Base-by-base conservation (phyloP, 1,139 yeast species). In the Protomyces inouyei region DNA sequence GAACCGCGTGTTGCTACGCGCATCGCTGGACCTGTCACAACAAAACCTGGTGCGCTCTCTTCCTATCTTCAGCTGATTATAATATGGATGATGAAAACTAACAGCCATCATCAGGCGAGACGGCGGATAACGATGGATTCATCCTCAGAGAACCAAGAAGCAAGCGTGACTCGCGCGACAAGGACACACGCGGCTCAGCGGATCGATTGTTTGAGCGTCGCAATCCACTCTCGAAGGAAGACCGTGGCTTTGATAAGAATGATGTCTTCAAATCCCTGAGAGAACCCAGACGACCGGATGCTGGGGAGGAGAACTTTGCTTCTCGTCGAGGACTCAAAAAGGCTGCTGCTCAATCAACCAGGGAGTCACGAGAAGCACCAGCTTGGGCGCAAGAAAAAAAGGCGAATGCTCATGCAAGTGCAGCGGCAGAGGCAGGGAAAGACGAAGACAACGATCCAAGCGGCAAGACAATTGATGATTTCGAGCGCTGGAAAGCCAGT, bases 401-500 rank as follows among this genome's bases (percentile, higher is more conserved):
- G 32, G 25, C n/a, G 21, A 28, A 28, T 28, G 32, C 32, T 28
- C 4, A 32, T 18, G 32, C 53, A 28, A 9, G 36, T n/a, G 36
- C 14, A 18, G 40, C 53, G 45, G 10, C 25, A n/a, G 16, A 28
- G 14, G 16, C 53, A 56, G 14, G 53, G 14, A 16, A 23, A 14
- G 40, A 40, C 18, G 52, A 52, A 12, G 35, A 16, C n/a, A 57
- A 59, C 14, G 38, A 51, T 16, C 36, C 61, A 12, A 52, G 52
- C 9, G 57, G 57, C 18, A 59, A 59, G 23, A 59, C 63, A 16
- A 57, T 43, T 3, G 63, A 59, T 53, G 63, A 59, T 18, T 59
- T 59, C 37, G 63, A 59, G 52, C 56, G 63, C 2, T 59, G 63
- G 63, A 59, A 59, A 16, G 52, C 35, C n/a, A 40, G 52, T 16